Conservation (phyloP, 1,284 basidiomycete species). For the Inonotus hispidus region DNA sequence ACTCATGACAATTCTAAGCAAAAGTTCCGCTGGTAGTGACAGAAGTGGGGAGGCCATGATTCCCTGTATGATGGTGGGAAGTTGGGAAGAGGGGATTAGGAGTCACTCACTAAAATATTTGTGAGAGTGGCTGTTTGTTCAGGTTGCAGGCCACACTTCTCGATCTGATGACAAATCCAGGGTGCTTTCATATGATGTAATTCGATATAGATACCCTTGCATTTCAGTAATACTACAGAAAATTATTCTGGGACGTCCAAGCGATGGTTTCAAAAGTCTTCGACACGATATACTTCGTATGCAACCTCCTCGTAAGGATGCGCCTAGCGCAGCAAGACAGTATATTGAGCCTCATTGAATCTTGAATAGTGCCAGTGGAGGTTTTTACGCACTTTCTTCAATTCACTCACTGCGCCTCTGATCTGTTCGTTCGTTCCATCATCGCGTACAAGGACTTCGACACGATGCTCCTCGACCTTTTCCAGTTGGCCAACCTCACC, state of each 20-base stretch:
- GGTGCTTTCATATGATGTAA: too few relatives aligned
- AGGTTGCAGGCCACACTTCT: too few relatives aligned
- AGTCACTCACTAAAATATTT: too few relatives aligned
- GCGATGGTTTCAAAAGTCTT: conserved; percentile 34
- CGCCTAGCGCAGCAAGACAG: conserved; percentile 31
- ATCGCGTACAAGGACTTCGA: conserved; percentile 47
- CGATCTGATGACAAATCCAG: too few relatives aligned
- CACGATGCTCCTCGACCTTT: conserved; percentile 47
- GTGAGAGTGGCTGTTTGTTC: too few relatives aligned
- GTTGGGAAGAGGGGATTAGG: neutral
- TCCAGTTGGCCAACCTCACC: conserved; percentile 39
- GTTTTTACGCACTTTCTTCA: conserved; percentile 40
- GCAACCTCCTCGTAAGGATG: conserved; percentile 57
- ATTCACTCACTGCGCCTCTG: conserved; percentile 35
- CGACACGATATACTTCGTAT: conserved; percentile 49
- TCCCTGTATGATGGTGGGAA: neutral
- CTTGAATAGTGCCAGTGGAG: neutral
- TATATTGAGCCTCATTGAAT: neutral
- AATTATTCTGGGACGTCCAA: neutral
- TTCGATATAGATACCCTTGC: neutral
- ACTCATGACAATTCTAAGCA: neutral
- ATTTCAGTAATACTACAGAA: neutral
- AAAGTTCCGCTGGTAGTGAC: neutral
- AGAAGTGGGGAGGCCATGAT: neutral
- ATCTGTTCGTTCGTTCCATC: conserved; percentile 33